Evolutionary conservation across 768 basidiomycete genomes (phyloP).

Genomic region (Kwoniella sp.): DNA sequence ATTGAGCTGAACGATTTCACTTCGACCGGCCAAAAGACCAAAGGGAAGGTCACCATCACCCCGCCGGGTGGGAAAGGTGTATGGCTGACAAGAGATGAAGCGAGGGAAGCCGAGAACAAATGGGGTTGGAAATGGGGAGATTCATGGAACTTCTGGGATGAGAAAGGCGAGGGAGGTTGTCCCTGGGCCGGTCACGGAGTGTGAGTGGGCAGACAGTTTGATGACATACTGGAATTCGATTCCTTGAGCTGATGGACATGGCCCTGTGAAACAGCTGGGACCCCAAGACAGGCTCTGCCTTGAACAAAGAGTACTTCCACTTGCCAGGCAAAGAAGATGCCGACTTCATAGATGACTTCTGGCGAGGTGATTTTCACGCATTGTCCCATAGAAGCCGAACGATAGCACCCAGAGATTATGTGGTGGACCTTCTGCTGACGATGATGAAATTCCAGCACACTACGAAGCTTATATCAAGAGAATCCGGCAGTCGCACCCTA

Average conservation of each 20-base stretch:
- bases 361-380: constrained; percentile 64
- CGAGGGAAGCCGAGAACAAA: constrained; percentile 57
- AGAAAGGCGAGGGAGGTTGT: constrained; percentile 69
- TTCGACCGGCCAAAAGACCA: constrained; percentile 71
- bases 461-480: constrained; percentile 53
- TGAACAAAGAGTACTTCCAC: constrained; percentile 76
- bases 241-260: too few relatives aligned
- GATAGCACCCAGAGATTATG: background rate
- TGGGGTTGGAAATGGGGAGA: constrained; percentile 83
- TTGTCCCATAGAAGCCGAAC: constrained; percentile 60
- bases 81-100: constrained; percentile 68
- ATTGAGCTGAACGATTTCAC: constrained; percentile 83
- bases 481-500: constrained; percentile 66
- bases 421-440: background rate
- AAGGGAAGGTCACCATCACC: constrained; percentile 78
- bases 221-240: background rate
- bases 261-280: constrained; percentile 65
- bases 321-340: constrained; percentile 58
- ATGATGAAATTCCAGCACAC: constrained; percentile 24
- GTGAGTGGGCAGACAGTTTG: constrained; percentile 26
- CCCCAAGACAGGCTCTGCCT: constrained; percentile 64
- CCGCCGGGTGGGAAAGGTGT: constrained; percentile 72
- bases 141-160: constrained; percentile 53
- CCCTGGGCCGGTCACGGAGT: constrained; percentile 52
- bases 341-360: constrained; percentile 76